These are phyloP conservation scores for Delphinella strobiligena DNA, from an alignment of 2,329 filamentous ascomycete species.

Conservation along the genomic window DNA sequence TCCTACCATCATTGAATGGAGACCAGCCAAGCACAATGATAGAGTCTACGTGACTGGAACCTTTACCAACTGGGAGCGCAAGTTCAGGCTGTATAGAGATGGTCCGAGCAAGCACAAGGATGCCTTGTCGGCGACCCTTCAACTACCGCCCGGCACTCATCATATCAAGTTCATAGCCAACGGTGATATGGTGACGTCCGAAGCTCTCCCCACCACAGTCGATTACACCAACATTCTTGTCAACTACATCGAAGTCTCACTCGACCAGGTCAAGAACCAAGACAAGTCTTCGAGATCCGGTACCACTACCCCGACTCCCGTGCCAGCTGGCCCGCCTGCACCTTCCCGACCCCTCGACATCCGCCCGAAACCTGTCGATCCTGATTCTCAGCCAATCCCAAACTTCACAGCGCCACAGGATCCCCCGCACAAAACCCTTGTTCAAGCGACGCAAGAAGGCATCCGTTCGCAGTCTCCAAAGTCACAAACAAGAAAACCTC, in stretches of 20 bases:
- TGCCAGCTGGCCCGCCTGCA: conserved; percentile 7
- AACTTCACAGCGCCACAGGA: conserved; percentile 11
- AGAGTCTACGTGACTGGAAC: conserved; percentile 96
- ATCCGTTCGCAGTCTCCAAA: neutral
- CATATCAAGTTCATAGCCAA: conserved; percentile 95
- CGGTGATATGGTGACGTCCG: conserved; percentile 58
- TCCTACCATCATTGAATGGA: conserved; percentile 78
- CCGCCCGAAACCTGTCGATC: conserved; percentile 11
- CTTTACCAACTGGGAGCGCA: conserved; percentile 94
- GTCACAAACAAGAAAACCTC: too few species aligned
- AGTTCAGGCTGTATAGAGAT: conserved; percentile 72
- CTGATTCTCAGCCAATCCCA: conserved; percentile 1
- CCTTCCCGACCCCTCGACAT: conserved; percentile 13
- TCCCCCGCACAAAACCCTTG: conserved; percentile 9
- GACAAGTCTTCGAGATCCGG: neutral
- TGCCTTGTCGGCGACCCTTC: conserved; percentile 62
- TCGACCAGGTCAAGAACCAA: conserved; percentile 46
- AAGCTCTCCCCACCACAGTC: conserved; percentile 63
- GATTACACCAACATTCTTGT: conserved; percentile 97
- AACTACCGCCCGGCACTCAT: conserved; percentile 84
- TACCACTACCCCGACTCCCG: conserved; percentile 1
- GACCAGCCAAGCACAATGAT: conserved; percentile 52
- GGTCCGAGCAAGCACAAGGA: conserved; percentile 31
- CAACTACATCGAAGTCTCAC: conserved; percentile 91
- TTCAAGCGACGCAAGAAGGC: conserved; percentile 10